Evolutionary conservation across 441 rosid species (phyloP), one percentile per base, ranked within the genome.

Genomic region (Pelargonium fulgidum): DNA sequence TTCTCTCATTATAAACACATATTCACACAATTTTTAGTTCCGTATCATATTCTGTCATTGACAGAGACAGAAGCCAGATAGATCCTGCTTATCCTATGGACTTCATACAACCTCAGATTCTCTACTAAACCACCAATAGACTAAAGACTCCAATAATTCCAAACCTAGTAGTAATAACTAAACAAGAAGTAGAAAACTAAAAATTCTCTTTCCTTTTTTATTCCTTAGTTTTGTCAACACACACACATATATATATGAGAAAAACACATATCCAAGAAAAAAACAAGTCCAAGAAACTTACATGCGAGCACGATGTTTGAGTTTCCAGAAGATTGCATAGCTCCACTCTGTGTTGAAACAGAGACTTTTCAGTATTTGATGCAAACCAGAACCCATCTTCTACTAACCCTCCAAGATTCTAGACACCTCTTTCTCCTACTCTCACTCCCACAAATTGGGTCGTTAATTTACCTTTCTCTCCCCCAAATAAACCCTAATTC

Each of bases 241-340:
- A 14, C 39, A 66, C 22, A 47, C 48, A 47, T 45, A 41, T 17
- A 10, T 56, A 8, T 20, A 58, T 1, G 47, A n/a, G 1, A 50
- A 17, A 12, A 12, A 66, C 7, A 20, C 0, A 16, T 65, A 3
- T 14, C 52, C 67, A 41, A 65, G 50, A 41, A 14, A 22, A 16
- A 2, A 56, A 14, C 3, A 17, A 56, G 9, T 10, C 4, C 13
- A 16, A 16, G 41, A 14, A 39, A 83, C 89, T 78, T 70, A 93
- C 98, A 83, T 83, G 77, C 83, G 91, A 72, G 88, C 77, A 33
- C 78, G 89, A 79, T 83, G 88, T 69, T 87, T 78, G 72, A 93
- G 89, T 83, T 87, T 89, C 98, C 98, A 93, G 72, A 89, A 88
- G 74, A 91, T 87, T 68, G 93, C 97, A 68, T 91, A 93, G 59